Percentiles rank a stretch among this genome's conserved stretches.
These are phyloP conservation scores for Ophiostoma tasmaniense DNA, from an alignment of 2,329 filamentous ascomycete species.

Conservation along the genomic window DNA sequence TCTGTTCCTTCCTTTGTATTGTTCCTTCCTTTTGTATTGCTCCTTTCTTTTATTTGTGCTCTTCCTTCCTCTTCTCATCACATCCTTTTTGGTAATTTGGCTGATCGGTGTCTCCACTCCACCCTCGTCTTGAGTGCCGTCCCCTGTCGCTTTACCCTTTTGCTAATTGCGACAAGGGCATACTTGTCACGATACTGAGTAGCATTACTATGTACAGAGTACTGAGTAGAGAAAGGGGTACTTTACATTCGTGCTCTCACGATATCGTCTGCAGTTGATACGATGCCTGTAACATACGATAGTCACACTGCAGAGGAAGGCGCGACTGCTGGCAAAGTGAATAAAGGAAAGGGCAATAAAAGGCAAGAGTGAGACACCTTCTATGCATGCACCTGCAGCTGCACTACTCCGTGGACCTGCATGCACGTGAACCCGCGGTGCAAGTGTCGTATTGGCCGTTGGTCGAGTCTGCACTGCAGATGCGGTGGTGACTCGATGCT, in stretches of 20 bases:
- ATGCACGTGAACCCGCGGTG: slow-evolving; percentile 8
- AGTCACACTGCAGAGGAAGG: background rate
- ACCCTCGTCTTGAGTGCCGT: slow-evolving; percentile 11
- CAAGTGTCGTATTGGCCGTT: slow-evolving; percentile 9
- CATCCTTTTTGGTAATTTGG: slow-evolving; percentile 15
- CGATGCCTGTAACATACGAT: background rate
- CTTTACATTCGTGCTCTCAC: no score
- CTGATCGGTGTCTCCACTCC: slow-evolving; percentile 16
- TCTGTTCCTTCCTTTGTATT: background rate
- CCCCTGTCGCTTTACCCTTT: slow-evolving; percentile 9
- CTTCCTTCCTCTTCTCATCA: slow-evolving; percentile 2
- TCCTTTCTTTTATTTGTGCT: background rate
- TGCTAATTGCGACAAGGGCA: slow-evolving; percentile 13
- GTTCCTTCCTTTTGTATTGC: background rate
- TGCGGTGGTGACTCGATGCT: background rate
- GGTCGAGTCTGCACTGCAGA: background rate
- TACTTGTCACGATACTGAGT: no score
- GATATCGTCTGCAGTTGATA: background rate
- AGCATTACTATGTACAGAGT: background rate
- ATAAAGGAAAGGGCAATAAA: no score
- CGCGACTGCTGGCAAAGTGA: background rate
- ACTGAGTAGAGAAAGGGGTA: no score
- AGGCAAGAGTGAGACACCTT: background rate
- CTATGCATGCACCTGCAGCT: slow-evolving; percentile 1
- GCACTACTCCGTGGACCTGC: slow-evolving; percentile 13